A percentile compares a stretch with the other conserved stretches of the same genome.
phyloP scores from a whole-genome alignment of 2,329 filamentous ascomycete species.

The Fusarium poae region DNA sequence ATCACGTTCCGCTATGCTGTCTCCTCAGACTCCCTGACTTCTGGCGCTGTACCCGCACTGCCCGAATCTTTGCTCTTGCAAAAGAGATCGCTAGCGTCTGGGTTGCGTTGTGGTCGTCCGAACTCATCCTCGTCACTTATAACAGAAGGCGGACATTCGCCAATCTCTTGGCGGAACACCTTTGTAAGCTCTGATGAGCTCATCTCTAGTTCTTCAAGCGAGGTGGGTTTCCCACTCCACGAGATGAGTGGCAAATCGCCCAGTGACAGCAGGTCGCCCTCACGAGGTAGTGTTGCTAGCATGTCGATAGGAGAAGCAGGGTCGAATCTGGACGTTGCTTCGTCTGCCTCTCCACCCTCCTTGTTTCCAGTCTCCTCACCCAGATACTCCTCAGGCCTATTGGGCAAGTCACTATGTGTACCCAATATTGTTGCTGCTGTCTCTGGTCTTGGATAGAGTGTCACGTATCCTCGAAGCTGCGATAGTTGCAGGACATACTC shows the following conservation, averaged over 20 bases:
- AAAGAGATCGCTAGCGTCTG: conserved; percentile 72
- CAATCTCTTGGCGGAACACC: conserved; percentile 73
- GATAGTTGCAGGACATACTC: conserved; percentile 84
- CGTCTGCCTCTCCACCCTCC: conserved; percentile 49
- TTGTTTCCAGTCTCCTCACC: conserved; percentile 46
- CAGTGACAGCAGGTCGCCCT: conserved; percentile 60
- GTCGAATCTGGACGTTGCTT: conserved; percentile 53
- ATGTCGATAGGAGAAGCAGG: conserved; percentile 60
- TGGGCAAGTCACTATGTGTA: conserved; percentile 81
- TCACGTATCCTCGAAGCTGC: conserved; percentile 80
- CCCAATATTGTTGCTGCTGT: conserved; percentile 71
- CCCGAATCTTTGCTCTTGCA: conserved; percentile 58
- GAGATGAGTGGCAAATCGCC: conserved; percentile 69
- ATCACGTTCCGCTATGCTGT: conserved; percentile 42
- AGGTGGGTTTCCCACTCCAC: conserved; percentile 70
- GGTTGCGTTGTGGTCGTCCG: conserved; percentile 41
- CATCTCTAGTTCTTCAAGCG: conserved; percentile 56
- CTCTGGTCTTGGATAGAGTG: conserved; percentile 79
- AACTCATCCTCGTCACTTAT: conserved; percentile 38
- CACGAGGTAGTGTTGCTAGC: conserved; percentile 62
- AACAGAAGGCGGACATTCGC: conserved; percentile 67
- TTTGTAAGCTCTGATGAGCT: conserved; percentile 66
- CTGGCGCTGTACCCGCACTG: background rate
- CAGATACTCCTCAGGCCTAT: conserved; percentile 76
- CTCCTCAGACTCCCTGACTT: conserved; percentile 12